Evolutionary conservation across 306 rosid species (phyloP), one percentile per base, ranked within the genome.

Genomic region (Gleditsia sinensis): DNA sequence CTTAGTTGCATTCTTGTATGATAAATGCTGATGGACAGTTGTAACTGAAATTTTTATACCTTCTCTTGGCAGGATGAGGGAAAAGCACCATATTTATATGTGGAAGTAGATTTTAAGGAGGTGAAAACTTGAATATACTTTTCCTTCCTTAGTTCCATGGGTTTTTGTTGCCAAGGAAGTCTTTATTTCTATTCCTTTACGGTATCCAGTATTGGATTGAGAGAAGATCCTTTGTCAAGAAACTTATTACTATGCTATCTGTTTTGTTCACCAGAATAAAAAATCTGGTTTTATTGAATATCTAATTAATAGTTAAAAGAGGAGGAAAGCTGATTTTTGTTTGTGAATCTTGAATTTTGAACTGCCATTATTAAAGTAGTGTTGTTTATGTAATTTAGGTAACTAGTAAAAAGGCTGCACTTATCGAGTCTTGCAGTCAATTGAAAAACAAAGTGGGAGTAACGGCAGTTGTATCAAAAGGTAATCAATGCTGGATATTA

Each of bases 21-120:
- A 28, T 70, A 61, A 50, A 21, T 51, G 71, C 60, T 30, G 13
- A 43, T 75, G 42, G 68, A 33, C 54, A 32, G 56, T 67, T 71
- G 53, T 77, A 53, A 81, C 39, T 59, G 58, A 23, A 74, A 73
- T 27, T 40, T 12, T 66, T 5, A 55, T 59, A 4, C 77, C 6
- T 71, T 67, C 57, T 76, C 56, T 58, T 82, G 55, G n/a, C 90
- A 91, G 99, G 89, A 90, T 70, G 99, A 90, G 75, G 96, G 92
- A 75, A 89, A 75, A 70, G 92, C 91, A 69, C 96, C 96, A 0
- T 56, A 85, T 80, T 84, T 94, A 67, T 95, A 95, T 5, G 99
- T 95, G 69, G 98, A 95, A 84, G 76, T 92, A 78, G 99, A 95
- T 84, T 95, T 95, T 81, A 87, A 87, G 83, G 99, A 92, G 99